Evolutionary conservation across 768 basidiomycete genomes (phyloP), one percentile per base, ranked within the genome.

Genomic region (Mycena galericulata): DNA sequence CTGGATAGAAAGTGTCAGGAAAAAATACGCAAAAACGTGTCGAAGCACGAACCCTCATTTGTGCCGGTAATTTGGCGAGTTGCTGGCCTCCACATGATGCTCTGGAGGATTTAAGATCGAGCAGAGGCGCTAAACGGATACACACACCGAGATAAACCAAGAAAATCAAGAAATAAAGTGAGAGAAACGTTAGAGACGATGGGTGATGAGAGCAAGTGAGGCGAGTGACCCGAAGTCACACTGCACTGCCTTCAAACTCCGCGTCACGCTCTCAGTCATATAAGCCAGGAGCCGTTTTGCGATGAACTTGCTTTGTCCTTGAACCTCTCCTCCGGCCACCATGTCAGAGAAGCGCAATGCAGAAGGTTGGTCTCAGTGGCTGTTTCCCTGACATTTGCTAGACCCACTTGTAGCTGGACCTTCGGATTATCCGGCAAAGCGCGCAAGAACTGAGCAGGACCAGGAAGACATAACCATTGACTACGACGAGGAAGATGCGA

Each of bases 21-120:
- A 41, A 47, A 38, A 6, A 36, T 6, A 45, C 34, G 29, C 51
- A 53, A 65, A 45, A 70, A 54, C 40, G 60, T 61, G 12, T 17
- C 54, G 43, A n/a, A n/a, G 47, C 34, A 81, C 89, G 74, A 41
- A 94, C 95, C 92, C 49, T 97, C 96, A 74, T 98, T 98, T 24
- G 96, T 97, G 64, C 96, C 96, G 41, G 94, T 94, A 30, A 96
- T 92, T 81, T 95, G 92, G 73, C 90, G 90, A 64, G 94, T 94
- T 70, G 94, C 93, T 63, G 93, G 93, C 81, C 90, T 91, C 93
- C 94, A 95, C 94, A 95, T 94, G 70, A 74, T 80, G 74, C 54
- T 67, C 72, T 76, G 80, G 24, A 78, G 75, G 79, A 80, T 80
- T 6, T 36, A 6, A 36, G 34, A 14, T 14, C 14, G 34, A 36